Conservation (phyloP, 163 green algal genomes). For the Picocystis sp. region DNA sequence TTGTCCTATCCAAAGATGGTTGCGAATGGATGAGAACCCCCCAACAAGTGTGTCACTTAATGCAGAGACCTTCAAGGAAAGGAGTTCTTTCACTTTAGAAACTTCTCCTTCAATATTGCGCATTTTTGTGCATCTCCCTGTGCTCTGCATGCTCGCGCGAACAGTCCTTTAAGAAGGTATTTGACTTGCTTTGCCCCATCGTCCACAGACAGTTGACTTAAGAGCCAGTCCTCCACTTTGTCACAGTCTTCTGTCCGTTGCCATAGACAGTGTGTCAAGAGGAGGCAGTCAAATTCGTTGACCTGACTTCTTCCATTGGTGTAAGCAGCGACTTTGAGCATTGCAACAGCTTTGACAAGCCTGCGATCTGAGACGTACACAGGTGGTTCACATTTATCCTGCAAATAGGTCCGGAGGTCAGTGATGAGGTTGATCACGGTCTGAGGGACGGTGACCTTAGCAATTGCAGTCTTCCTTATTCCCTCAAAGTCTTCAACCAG, state of each 20-base stretch:
- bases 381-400: constrained; percentile 81
- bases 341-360: constrained; percentile 72
- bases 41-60: constrained; percentile 8
- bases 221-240: constrained; percentile 56
- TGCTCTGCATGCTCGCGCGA: constrained; percentile 40
- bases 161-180: constrained; percentile 47
- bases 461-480: constrained; percentile 12
- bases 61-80: background rate
- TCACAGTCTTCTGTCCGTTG: constrained; percentile 43
- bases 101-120: constrained; percentile 5
- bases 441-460: constrained; percentile 34
- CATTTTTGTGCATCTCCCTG: constrained; percentile 7
- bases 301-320: constrained; percentile 49
- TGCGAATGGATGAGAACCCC: constrained; percentile 31
- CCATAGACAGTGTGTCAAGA: constrained; percentile 78
- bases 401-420: constrained; percentile 46
- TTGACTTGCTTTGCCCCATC: constrained; percentile 26
- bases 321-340: constrained; percentile 72
- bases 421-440: constrained; percentile 57
- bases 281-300: constrained; percentile 50
- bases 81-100: background rate
- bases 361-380: constrained; percentile 83
- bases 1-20: constrained; percentile 52
- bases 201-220: constrained; percentile 24
- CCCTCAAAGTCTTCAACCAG: constrained; percentile 22